Percentiles rank a stretch among this genome's conserved stretches.
Conservation (phyloP, 495 filamentous ascomycete species). For the Tuber indicum region DNA sequence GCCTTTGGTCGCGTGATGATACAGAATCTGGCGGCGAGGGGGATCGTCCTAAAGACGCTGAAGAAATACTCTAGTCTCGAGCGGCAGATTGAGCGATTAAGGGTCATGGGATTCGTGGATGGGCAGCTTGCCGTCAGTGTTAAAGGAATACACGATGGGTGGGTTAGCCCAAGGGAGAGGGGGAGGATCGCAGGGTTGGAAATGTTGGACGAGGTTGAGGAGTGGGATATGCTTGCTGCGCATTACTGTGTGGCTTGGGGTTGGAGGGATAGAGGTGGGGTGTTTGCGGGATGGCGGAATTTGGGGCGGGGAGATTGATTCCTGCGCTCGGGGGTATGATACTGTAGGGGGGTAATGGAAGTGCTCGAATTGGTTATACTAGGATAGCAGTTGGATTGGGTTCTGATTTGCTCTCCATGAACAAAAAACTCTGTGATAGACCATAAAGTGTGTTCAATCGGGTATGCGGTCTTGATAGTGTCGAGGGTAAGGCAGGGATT, state of each 20-base stretch:
- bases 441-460: neutral
- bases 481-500: neutral
- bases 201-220: constrained; percentile 91
- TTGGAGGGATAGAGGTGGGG: constrained; percentile 51
- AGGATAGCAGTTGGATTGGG: neutral
- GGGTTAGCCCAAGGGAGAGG: constrained; percentile 67
- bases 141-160: constrained; percentile 65
- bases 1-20: constrained; percentile 87
- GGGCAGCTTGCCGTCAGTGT: constrained; percentile 61
- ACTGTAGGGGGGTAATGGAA: neutral
- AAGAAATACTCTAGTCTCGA: constrained; percentile 58
- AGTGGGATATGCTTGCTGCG: constrained; percentile 77
- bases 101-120: constrained; percentile 53
- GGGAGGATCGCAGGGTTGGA: constrained; percentile 71
- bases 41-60: constrained; percentile 77
- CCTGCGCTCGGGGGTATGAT: neutral
- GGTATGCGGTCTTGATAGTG: neutral
- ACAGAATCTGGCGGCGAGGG: constrained; percentile 75
- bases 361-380: neutral
- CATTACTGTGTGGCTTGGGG: constrained; percentile 93
- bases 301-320: neutral
- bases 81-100: constrained; percentile 61
- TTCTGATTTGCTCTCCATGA: neutral
- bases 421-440: neutral
- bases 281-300: constrained; percentile 42